Base-by-base conservation (phyloP, 805 yeast species). In the Saccharomycopsis fodiens region DNA sequence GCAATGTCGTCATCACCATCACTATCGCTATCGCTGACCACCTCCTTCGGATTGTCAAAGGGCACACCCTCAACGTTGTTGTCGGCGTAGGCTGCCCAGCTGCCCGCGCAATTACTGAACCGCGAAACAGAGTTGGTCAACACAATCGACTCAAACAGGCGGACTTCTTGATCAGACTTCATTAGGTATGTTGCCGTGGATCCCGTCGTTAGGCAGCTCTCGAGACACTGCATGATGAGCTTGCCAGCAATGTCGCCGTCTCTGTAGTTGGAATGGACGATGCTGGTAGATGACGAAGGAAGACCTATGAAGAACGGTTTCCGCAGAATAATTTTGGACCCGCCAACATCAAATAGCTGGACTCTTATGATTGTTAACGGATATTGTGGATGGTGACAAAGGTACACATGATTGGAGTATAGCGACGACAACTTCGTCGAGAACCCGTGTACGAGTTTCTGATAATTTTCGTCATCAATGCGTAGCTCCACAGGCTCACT, bases 31-130 rank as follows among this genome's bases (percentile, higher is more conserved):
- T 48, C 51, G 5, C 46, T 45, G 10, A 22, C 38, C 17, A 41
- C 50, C 7, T 8, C 12, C 34, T 46, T 51, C 1, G 65, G 57
- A 30, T 68, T 61, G 15, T 70, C 74, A 31, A 84, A 64, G 0
- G 94, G 89, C 0, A 79, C 72, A 2, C 73, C 67, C 59, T 85
- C 95, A 4, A 78, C 75, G 1, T 68, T 63, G 0, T 78, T 78
- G 52, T 79, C 78, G 0, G 94, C 91, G 59, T 83, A 85, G 5
- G 54, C 47, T 0, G 75, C 58, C 94, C 94, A 85, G 5, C 76
- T 68, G 0, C 91, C 95, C 45, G 81, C 56, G 7, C 88, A 70
- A 23, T 73, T 65, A 1, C 81, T 69, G 53, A 74, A 74, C 43
- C 89, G 63, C 1, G 88, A 78, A 19, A 70, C 71, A 2, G 89